phyloP scores from a whole-genome alignment of 2,329 filamentous ascomycete genomes.

The Fulvia fulva region DNA sequence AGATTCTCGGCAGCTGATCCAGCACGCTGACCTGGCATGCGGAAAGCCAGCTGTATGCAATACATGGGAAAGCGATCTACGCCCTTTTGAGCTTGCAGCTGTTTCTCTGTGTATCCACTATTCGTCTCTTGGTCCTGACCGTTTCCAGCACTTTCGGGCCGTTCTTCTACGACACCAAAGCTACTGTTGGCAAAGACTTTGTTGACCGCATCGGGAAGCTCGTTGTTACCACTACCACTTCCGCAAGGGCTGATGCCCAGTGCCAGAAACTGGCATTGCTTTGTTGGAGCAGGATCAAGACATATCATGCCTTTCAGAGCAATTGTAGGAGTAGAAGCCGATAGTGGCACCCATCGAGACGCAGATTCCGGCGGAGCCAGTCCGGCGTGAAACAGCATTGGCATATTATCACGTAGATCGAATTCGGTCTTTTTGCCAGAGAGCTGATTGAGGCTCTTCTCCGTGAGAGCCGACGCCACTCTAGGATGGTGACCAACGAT shows the following conservation, averaged over 20 bases:
- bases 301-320: constrained; percentile 69
- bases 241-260: constrained; percentile 66
- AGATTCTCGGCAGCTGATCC: constrained; percentile 4
- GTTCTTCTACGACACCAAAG: constrained; percentile 63
- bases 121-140: constrained; percentile 36
- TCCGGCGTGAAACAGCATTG: constrained; percentile 62
- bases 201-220: constrained; percentile 77
- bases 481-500: constrained; percentile 19
- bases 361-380: constrained; percentile 54
- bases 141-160: constrained; percentile 21
- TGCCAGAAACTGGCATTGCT: constrained; percentile 74
- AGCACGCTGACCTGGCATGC: neutral
- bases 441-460: constrained; percentile 27
- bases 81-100: constrained; percentile 57
- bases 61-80: constrained; percentile 89
- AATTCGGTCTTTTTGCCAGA: constrained; percentile 15
- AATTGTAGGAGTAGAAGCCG: constrained; percentile 60
- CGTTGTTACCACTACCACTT: constrained; percentile 54
- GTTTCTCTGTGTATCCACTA: constrained; percentile 49
- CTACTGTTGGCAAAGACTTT: constrained; percentile 68
- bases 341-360: constrained; percentile 65
- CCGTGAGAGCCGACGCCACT: constrained; percentile 22
- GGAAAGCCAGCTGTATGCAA: constrained; percentile 55
- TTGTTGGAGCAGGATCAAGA: constrained; percentile 64
- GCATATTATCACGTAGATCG: constrained; percentile 37